Base-by-base conservation (phyloP, 495 filamentous ascomycete species). In the Penicillium bialowiezense region DNA sequence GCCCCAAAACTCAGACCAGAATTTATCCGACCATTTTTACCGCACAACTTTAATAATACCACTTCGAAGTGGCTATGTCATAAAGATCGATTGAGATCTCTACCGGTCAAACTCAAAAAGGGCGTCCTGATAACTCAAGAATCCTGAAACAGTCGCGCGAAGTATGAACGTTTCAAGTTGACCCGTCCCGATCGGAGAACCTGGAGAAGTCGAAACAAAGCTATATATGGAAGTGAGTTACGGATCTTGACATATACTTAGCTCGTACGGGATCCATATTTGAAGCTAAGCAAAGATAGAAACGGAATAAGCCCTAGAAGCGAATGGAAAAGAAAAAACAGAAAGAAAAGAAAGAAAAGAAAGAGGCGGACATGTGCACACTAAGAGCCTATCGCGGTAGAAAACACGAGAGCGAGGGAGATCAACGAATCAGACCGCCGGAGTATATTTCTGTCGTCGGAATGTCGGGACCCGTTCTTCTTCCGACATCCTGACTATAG, bases 141-240 rank as follows among this genome's bases (percentile, higher is more conserved):
- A 6, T 9, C 43, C 26, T 60, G 58, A 60, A 60, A 60, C 58
- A 43, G 24, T 54, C 54, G 58, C 58, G 36, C 48, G 33, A 49
- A 48, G 26, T 46, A 46, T 48, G 54, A 44, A 44, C 47, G 58
- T 60, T 60, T 60, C 58, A 60, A 35, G 34, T 48, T 48, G 33
- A 51, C 21, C 17, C 39, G 24, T 31, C 15, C 5, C 18, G 31
- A 32, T 14, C 43, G 29, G 23, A 26, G 23, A 26, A 36, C 8
- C 24, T 7, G 13, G 17, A 29, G 20, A 21, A 32, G 3, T 32
- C 12, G 29, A 32, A 32, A 32, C 29, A 32, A 5, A 28, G 5
- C 24, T 28, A 28, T n/a, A n/a, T n/a, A n/a, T n/a, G n/a, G n/a
- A n/a, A n/a, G n/a, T n/a, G n/a, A n/a, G n/a, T n/a, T n/a, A n/a